These are phyloP conservation scores for Ustilago crameri DNA, from an alignment of 1,284 basidiomycete genomes.

Conservation along the genomic window DNA sequence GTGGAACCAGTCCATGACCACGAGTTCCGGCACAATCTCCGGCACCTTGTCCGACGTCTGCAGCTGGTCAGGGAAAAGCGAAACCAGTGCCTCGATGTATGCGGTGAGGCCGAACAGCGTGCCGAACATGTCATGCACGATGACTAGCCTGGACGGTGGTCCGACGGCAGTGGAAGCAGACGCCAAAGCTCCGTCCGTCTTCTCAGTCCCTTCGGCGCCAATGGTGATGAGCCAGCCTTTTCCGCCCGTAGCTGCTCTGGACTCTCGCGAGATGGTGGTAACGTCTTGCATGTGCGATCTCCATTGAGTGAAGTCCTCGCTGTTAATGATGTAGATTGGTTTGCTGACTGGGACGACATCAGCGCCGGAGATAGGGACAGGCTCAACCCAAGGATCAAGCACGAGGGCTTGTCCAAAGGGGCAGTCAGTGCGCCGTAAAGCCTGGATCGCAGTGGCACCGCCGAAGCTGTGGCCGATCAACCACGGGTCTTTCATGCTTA, in stretches of 20 bases:
- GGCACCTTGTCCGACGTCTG: slow-evolving; percentile 24
- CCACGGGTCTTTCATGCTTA: slow-evolving; percentile 44
- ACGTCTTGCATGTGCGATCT: slow-evolving; percentile 53
- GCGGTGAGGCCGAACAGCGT: slow-evolving; percentile 53
- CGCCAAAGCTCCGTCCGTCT: slow-evolving; percentile 5
- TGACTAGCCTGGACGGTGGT: slow-evolving; percentile 36
- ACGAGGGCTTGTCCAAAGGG: slow-evolving; percentile 46
- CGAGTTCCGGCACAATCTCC: slow-evolving; percentile 52
- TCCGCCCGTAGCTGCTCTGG: slow-evolving; percentile 24
- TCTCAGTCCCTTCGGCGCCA: slow-evolving; percentile 46
- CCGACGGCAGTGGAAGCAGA: slow-evolving; percentile 4
- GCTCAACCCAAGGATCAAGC: slow-evolving; percentile 58
- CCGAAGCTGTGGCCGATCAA: slow-evolving; percentile 59
- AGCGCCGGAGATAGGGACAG: slow-evolving; percentile 27
- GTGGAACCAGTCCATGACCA: slow-evolving; percentile 64
- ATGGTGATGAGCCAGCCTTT: slow-evolving; percentile 53
- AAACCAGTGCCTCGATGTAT: slow-evolving; percentile 45
- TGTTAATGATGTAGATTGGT: slow-evolving; percentile 62
- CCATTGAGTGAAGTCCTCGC: slow-evolving; percentile 60
- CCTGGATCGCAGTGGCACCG: slow-evolving; percentile 48
- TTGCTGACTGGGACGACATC: slow-evolving; percentile 33
- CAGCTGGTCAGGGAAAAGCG: slow-evolving; percentile 48
- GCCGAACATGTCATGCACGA: slow-evolving; percentile 64
- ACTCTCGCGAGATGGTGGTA: slow-evolving; percentile 33
- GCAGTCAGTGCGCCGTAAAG: slow-evolving; percentile 29